Percentiles rank a stretch among this genome's conserved stretches.
phyloP scores from a whole-genome alignment of 2,329 filamentous ascomycete species.

The Calonectria pseudoreteaudii region DNA sequence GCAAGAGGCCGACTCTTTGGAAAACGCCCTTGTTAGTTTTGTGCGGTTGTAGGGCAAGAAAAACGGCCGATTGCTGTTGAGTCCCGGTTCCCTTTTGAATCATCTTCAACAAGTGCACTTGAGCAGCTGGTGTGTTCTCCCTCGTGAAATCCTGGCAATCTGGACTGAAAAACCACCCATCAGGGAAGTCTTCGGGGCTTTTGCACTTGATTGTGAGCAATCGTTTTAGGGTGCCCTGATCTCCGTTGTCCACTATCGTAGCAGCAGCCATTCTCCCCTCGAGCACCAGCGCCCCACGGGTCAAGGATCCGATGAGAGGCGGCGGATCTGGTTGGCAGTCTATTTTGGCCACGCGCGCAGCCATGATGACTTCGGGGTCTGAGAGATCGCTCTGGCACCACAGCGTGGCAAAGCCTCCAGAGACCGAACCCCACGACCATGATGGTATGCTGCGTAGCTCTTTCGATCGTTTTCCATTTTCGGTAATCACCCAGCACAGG shows the following conservation, averaged over 20 bases:
- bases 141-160: constrained; percentile 8
- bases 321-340: constrained; percentile 27
- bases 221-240: neutral
- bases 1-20: constrained; percentile 18
- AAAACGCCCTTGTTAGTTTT: neutral
- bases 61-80: neutral
- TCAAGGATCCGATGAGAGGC: constrained; percentile 17
- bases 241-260: neutral
- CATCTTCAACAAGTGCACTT: constrained; percentile 21
- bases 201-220: neutral
- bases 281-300: constrained; percentile 13
- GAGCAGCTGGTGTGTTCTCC: neutral
- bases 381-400: constrained; percentile 26
- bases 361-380: neutral
- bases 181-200: neutral
- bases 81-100: constrained; percentile 4
- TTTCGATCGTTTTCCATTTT: constrained; percentile 15
- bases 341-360: constrained; percentile 9
- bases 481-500: constrained; percentile 27
- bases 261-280: constrained; percentile 21
- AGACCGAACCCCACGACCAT: constrained; percentile 33
- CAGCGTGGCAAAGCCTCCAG: constrained; percentile 21
- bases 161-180: constrained; percentile 23
- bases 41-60: constrained; percentile 12
- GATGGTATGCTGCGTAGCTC: constrained; percentile 25